Percentiles rank a stretch among this genome's conserved stretches.
Conservation (phyloP, 495 filamentous ascomycete genomes). For the Penicillium pulvis region DNA sequence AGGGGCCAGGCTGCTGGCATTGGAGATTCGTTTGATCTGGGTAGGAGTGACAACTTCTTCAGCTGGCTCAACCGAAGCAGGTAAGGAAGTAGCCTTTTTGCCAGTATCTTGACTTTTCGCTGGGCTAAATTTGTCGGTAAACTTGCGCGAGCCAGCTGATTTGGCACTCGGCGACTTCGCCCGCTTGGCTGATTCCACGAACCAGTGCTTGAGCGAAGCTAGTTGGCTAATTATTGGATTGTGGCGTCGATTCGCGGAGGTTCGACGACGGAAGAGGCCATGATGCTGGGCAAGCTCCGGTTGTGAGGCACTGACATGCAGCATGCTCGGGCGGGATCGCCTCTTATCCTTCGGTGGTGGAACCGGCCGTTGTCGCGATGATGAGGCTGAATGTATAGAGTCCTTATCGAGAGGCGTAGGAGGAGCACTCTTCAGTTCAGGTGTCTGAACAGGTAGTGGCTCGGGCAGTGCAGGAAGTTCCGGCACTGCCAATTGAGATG, state of each 20-base stretch:
- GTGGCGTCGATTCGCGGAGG: constrained; percentile 52
- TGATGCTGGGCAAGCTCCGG: constrained; percentile 61
- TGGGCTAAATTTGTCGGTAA: constrained; percentile 46
- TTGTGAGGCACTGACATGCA: constrained; percentile 77
- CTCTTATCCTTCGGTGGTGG: constrained; percentile 84
- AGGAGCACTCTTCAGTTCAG: constrained; percentile 47
- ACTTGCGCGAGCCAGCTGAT: constrained; percentile 38
- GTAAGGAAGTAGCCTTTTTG: constrained; percentile 30
- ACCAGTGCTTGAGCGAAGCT: constrained; percentile 86
- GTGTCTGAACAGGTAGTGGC: constrained; percentile 39
- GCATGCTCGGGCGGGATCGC: constrained; percentile 71
- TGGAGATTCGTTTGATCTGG: constrained; percentile 46
- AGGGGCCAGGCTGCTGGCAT: constrained; percentile 47
- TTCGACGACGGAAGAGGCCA: constrained; percentile 55
- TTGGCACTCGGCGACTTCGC: constrained; percentile 63
- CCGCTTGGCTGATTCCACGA: constrained; percentile 75
- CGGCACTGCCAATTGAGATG: constrained; percentile 53
- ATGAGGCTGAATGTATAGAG: constrained; percentile 68
- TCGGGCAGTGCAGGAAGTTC: constrained; percentile 79
- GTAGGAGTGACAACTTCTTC: constrained; percentile 42
- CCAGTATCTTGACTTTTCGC: constrained; percentile 43
- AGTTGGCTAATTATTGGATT: constrained; percentile 75
- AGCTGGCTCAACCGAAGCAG: constrained; percentile 23
- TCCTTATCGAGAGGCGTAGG: constrained; percentile 77
- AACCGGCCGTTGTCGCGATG: constrained; percentile 69